Evolutionary conservation across 805 yeast species (phyloP).

Genomic region (Schwanniomyces pseudopolymorphus): DNA sequence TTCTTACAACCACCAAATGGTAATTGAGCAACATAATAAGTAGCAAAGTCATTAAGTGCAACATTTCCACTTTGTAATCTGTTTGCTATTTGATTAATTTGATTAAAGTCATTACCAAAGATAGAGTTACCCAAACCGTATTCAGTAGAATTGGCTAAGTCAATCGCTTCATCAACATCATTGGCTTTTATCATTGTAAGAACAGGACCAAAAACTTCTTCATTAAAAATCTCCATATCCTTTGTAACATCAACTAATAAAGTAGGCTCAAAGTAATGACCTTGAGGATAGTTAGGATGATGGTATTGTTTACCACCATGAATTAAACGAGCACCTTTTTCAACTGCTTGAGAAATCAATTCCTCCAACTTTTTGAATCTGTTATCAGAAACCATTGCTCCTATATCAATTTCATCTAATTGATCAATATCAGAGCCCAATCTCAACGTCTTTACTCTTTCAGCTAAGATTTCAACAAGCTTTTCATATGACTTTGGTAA

Average conservation of each 20-base stretch:
- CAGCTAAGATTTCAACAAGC: constrained; percentile 55
- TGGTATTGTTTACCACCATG: constrained; percentile 77
- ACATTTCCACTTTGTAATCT: constrained; percentile 81
- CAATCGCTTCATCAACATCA: constrained; percentile 64
- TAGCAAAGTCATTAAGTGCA: constrained; percentile 97
- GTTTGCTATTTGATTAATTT: constrained; percentile 63
- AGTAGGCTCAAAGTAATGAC: constrained; percentile 92
- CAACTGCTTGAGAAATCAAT: constrained; percentile 71
- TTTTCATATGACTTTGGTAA: constrained; percentile 65
- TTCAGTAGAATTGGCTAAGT: constrained; percentile 77
- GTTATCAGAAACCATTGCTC: constrained; percentile 85
- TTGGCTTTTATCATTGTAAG: constrained; percentile 75
- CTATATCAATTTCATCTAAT: constrained; percentile 88
- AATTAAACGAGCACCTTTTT: constrained; percentile 75
- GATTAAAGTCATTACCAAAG: constrained; percentile 64
- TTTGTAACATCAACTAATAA: constrained; percentile 77
- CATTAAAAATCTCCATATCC: constrained; percentile 73
- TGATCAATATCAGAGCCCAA: constrained; percentile 93
- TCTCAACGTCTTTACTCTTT: constrained; percentile 61
- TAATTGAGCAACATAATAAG: constrained; percentile 90
- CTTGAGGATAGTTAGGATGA: constrained; percentile 94
- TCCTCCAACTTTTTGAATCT: constrained; percentile 68
- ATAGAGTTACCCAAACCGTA: constrained; percentile 93
- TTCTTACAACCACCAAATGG: constrained; percentile 96
- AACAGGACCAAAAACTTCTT: constrained; percentile 95